Conservation (phyloP, 352 stramenopile genomes). For the Phytophthora pini region DNA sequence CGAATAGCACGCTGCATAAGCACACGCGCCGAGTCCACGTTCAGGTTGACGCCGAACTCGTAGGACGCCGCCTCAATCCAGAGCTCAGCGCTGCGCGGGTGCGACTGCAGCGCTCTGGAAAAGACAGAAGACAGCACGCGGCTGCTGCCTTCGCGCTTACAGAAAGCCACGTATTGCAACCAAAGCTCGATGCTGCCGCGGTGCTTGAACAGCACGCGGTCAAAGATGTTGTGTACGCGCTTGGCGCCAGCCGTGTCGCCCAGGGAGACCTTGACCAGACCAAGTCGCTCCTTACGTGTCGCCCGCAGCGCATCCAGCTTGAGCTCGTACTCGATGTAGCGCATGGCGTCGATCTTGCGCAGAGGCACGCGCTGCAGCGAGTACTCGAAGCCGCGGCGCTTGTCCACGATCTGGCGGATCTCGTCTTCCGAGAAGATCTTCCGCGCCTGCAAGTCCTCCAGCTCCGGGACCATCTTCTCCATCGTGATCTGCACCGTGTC, state of each 20-base stretch:
- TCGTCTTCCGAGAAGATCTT: conserved; percentile 89
- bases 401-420: conserved; percentile 91
- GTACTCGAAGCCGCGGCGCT: conserved; percentile 93
- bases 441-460: conserved; percentile 91
- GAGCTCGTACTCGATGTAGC: conserved; percentile 95
- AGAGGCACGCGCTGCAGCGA: conserved; percentile 87
- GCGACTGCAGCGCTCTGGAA: conserved; percentile 85
- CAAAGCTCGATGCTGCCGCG: conserved; percentile 90
- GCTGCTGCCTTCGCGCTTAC: conserved; percentile 71
- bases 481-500: conserved; percentile 94
- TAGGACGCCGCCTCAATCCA: conserved; percentile 93
- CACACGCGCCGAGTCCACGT: conserved; percentile 86
- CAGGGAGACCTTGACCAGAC: conserved; percentile 70
- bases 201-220: conserved; percentile 89
- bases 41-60: conserved; percentile 89
- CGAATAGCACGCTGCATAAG: conserved; percentile 94
- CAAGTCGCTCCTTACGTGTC: conserved; percentile 81
- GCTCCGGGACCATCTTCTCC: conserved; percentile 95
- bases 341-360: conserved; percentile 92
- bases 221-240: conserved; percentile 88
- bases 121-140: conserved; percentile 84
- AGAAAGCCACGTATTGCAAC: conserved; percentile 92
- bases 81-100: conserved; percentile 84
- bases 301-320: conserved; percentile 90
- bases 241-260: conserved; percentile 76